These are phyloP conservation scores for Dendrobium officinale DNA, from an alignment of 106 monocot species.

Conservation along the genomic window DNA sequence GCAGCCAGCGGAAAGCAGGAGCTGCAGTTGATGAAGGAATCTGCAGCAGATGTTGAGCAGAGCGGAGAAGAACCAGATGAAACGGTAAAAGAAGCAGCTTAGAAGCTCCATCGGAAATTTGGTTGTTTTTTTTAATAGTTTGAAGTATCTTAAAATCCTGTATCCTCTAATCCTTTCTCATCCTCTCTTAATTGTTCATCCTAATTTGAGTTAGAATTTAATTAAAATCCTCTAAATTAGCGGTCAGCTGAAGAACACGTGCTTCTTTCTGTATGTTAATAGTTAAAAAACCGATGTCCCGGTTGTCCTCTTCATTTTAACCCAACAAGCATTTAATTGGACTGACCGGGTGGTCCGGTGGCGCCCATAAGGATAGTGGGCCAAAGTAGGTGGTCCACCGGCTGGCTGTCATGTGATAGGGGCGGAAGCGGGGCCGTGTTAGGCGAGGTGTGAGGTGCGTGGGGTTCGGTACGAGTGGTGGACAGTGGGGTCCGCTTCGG, in stretches of 20 bases:
- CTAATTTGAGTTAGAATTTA: too few species aligned
- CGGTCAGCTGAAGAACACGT: too few species aligned
- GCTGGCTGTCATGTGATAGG: background rate
- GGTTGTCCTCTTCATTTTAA: too few species aligned
- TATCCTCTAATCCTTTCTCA: too few species aligned
- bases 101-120: background rate
- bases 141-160: too few species aligned
- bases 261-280: too few species aligned
- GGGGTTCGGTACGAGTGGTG: too few species aligned
- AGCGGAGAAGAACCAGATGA: background rate
- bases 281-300: too few species aligned
- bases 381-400: background rate
- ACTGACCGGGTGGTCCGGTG: background rate
- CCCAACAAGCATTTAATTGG: background rate
- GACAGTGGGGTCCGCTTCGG: background rate
- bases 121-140: too few species aligned
- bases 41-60: background rate
- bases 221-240: too few species aligned
- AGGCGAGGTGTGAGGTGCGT: too few species aligned
- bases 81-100: background rate
- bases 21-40: slow-evolving; percentile 5
- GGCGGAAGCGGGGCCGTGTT: background rate
- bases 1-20: background rate
- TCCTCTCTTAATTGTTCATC: too few species aligned
- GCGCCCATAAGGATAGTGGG: background rate